phyloP scores from a whole-genome alignment of 208 protist species.

The Acanthamoeba sp. region DNA sequence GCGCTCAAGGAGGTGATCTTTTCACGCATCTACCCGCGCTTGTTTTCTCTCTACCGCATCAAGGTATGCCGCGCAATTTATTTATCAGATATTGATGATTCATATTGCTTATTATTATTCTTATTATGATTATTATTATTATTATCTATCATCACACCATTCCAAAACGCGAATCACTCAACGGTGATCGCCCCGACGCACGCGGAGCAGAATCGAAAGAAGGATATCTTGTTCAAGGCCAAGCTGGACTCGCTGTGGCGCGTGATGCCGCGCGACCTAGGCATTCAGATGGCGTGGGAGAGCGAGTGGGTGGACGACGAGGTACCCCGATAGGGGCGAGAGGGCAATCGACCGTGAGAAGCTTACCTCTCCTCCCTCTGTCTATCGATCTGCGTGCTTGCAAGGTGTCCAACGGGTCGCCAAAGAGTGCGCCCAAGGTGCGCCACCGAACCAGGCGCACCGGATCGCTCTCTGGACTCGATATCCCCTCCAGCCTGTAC shows the following conservation, averaged over 20 bases:
- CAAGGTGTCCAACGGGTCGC: not conserved
- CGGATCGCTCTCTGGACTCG: not conserved
- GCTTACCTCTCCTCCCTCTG: not conserved
- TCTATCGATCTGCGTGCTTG: no score
- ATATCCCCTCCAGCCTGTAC: conserved; percentile 23
- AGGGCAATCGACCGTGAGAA: not conserved
- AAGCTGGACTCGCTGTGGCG: conserved; percentile 40
- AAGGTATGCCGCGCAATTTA: not conserved
- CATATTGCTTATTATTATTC: not conserved
- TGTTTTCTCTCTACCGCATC: not conserved
- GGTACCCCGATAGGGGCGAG: not conserved
- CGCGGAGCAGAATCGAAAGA: not conserved
- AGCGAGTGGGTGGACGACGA: not conserved
- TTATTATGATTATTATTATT: no score
- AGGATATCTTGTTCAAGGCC: conserved; percentile 9
- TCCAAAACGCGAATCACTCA: no score
- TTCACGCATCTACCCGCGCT: not conserved
- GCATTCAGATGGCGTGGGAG: conserved; percentile 33
- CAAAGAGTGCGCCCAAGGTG: not conserved
- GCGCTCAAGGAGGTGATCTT: conserved; percentile 33
- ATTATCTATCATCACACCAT: no score
- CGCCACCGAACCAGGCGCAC: not conserved
- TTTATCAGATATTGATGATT: not conserved
- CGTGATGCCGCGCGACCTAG: not conserved
- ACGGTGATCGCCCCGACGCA: not conserved